Percentiles rank a stretch among this genome's conserved stretches.
phyloP scores from a whole-genome alignment of 2,329 filamentous ascomycete species.

The Aspergillus viridinutans region DNA sequence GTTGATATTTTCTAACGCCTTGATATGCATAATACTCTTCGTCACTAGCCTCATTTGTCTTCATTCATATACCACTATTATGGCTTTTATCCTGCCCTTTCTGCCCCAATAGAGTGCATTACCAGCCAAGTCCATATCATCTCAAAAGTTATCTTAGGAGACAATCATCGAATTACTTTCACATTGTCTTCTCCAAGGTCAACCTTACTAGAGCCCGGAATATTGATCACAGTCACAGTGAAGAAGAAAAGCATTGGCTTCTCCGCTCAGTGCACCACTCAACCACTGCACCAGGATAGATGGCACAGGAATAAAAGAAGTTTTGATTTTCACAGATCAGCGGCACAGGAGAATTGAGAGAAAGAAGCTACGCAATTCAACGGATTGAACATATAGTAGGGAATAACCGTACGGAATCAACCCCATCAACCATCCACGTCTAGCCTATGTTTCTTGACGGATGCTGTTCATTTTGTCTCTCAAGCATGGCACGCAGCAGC shows the following conservation, averaged over 20 bases:
- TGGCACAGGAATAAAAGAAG: neutral
- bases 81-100: neutral
- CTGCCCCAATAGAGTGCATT: neutral
- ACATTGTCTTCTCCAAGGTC: neutral
- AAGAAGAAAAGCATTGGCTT: no score
- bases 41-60: neutral
- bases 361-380: neutral
- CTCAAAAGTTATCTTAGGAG: neutral
- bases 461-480: slow-evolving; percentile 18
- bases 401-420: neutral
- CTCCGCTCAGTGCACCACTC: no score
- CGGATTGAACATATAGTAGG: neutral
- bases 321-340: no score
- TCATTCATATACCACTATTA: neutral
- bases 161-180: neutral
- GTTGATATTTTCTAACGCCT: neutral
- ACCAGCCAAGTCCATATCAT: neutral
- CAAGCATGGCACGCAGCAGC: slow-evolving; percentile 34
- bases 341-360: no score
- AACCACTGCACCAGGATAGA: no score
- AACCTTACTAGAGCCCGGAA: no score
- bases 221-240: no score
- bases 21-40: neutral
- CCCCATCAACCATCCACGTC: neutral
- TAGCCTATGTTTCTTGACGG: neutral